Percentiles rank a stretch among this genome's conserved stretches.
phyloP scores from a whole-genome alignment of 2,329 filamentous ascomycete genomes.

The Hymenoscyphus fructigenus region DNA sequence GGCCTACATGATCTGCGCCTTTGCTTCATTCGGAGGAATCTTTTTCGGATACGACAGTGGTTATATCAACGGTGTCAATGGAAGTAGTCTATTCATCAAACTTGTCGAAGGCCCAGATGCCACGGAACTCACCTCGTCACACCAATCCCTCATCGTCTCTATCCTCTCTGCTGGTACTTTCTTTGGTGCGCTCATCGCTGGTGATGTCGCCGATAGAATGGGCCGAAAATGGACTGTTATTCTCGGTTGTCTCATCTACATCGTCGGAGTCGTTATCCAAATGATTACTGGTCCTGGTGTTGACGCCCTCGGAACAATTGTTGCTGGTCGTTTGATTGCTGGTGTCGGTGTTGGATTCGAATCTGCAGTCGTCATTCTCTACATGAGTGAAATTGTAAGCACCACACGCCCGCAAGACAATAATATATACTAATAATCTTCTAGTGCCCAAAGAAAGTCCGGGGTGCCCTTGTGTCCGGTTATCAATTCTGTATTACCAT shows the following conservation, averaged over 20 bases:
- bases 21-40: slow-evolving; percentile 64
- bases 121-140: slow-evolving; percentile 55
- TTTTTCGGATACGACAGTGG: slow-evolving; percentile 68
- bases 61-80: slow-evolving; percentile 67
- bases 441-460: slow-evolving; percentile 62
- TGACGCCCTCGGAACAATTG: slow-evolving; percentile 42
- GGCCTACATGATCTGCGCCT: slow-evolving; percentile 67
- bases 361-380: slow-evolving; percentile 76
- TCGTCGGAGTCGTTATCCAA: slow-evolving; percentile 63
- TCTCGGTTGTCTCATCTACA: slow-evolving; percentile 64
- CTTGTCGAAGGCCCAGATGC: slow-evolving; percentile 36
- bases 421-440: not conserved
- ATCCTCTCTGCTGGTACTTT: slow-evolving; percentile 76
- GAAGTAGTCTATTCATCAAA: slow-evolving; percentile 52
- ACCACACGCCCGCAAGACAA: slow-evolving; percentile 21
- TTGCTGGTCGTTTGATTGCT: slow-evolving; percentile 68
- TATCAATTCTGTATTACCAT: slow-evolving; percentile 70
- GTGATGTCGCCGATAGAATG: slow-evolving; percentile 70
- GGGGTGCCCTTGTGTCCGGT: slow-evolving; percentile 71
- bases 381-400: slow-evolving; percentile 60
- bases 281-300: slow-evolving; percentile 47
- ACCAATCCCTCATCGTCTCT: slow-evolving; percentile 31
- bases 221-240: slow-evolving; percentile 74
- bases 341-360: slow-evolving; percentile 79
- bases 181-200: slow-evolving; percentile 70